These are phyloP conservation scores for Medicago ruthenica DNA, from an alignment of 306 rosid genomes.

Conservation along the genomic window DNA sequence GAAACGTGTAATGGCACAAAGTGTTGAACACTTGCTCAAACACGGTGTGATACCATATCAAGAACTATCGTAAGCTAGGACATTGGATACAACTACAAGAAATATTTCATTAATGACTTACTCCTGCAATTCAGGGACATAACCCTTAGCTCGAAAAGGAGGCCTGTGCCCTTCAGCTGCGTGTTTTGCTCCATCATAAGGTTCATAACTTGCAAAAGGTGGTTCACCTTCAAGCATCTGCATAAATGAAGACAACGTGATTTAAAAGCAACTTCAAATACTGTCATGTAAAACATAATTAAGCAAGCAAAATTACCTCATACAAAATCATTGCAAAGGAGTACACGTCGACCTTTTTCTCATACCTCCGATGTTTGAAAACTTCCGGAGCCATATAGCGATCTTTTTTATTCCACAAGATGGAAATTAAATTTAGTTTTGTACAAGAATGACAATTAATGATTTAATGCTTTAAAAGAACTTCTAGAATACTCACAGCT, in stretches of 20 bases:
- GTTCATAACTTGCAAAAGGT: constrained; percentile 80
- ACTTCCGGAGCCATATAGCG: constrained; percentile 99
- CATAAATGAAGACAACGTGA: constrained; percentile 40
- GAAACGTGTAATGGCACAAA: constrained; percentile 16
- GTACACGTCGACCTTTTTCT: constrained; percentile 95
- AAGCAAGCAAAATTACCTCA: constrained; percentile 68
- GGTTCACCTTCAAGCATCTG: constrained; percentile 99
- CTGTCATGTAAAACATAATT: constrained; percentile 19
- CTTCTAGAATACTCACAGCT: constrained; percentile 77
- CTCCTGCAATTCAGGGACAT: constrained; percentile 73
- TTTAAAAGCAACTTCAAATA: constrained; percentile 38
- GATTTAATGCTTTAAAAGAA: constrained; percentile 13
- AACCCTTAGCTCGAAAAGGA: constrained; percentile 70
- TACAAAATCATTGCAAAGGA: constrained; percentile 93
- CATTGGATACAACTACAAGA: constrained; percentile 9
- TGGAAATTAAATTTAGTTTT: constrained; percentile 32
- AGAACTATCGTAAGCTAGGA: constrained; percentile 21
- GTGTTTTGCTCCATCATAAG: constrained; percentile 87
- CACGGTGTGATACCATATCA: constrained; percentile 2
- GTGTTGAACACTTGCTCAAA: constrained; percentile 28
- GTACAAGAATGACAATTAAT: constrained; percentile 11
- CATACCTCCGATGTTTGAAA: constrained; percentile 89
- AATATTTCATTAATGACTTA: constrained; percentile 50
- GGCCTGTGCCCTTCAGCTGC: constrained; percentile 96
- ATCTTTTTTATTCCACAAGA: constrained; percentile 60